phyloP scores from a whole-genome alignment of 2,329 filamentous ascomycete genomes.

The Pseudogymnoascus sp. region DNA sequence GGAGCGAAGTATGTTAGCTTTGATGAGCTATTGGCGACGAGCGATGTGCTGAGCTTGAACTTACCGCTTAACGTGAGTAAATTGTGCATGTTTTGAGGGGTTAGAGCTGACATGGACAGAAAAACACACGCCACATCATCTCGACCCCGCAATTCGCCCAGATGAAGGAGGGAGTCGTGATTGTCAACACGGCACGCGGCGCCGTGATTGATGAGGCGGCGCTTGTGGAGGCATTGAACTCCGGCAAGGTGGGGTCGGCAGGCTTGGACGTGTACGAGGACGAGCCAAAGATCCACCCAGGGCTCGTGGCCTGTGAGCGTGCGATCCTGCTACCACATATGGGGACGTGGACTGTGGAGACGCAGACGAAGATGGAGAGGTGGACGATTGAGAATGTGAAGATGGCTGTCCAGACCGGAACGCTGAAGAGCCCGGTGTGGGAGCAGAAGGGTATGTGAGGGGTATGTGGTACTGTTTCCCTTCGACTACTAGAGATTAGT shows the following conservation, averaged over 20 bases:
- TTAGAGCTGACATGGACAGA: constrained; percentile 27
- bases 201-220: constrained; percentile 77
- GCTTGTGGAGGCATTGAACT: constrained; percentile 64
- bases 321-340: constrained; percentile 77
- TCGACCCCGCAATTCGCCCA: constrained; percentile 60
- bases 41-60: constrained; percentile 75
- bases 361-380: constrained; percentile 61
- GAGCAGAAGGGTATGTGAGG: constrained; percentile 52
- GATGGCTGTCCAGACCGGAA: constrained; percentile 53
- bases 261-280: constrained; percentile 80
- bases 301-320: constrained; percentile 60
- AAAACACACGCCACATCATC: constrained; percentile 68
- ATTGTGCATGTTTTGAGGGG: background rate
- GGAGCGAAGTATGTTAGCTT: constrained; percentile 65
- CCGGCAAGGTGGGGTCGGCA: constrained; percentile 60
- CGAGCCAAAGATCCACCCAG: constrained; percentile 69
- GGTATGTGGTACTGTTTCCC: background rate
- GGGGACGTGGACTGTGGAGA: constrained; percentile 73
- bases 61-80: constrained; percentile 68
- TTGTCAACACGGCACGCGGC: constrained; percentile 78
- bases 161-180: constrained; percentile 71
- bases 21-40: constrained; percentile 60
- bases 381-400: constrained; percentile 67
- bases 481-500: background rate
- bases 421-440: constrained; percentile 61